These are phyloP conservation scores for Orbilia brochopaga DNA, from an alignment of 2,329 filamentous ascomycete species.

Conservation along the genomic window DNA sequence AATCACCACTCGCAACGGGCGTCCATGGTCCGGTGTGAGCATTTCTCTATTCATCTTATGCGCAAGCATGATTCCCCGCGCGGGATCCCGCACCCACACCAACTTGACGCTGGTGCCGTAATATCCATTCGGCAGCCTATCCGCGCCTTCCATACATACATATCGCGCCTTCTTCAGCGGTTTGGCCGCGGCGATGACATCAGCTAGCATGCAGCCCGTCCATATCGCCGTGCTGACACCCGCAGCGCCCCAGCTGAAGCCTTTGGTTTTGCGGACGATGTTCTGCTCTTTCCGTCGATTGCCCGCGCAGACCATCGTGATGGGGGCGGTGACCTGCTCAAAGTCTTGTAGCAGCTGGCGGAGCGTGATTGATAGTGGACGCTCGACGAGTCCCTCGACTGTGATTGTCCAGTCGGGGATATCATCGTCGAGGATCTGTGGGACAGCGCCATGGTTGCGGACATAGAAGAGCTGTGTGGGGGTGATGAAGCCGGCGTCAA, in stretches of 20 bases:
- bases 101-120: constrained; percentile 67
- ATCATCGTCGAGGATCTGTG: constrained; percentile 73
- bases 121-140: constrained; percentile 67
- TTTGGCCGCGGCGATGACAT: constrained; percentile 71
- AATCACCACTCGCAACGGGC: constrained; percentile 79
- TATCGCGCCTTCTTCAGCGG: constrained; percentile 74
- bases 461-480: constrained; percentile 90
- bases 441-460: constrained; percentile 85
- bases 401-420: constrained; percentile 81
- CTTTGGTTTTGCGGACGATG: constrained; percentile 84
- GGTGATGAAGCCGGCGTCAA: constrained; percentile 76
- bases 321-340: constrained; percentile 80
- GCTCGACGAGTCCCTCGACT: constrained; percentile 83
- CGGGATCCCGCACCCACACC: constrained; percentile 84
- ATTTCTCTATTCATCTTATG: constrained; percentile 88
- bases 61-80: constrained; percentile 82
- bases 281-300: constrained; percentile 95
- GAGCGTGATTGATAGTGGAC: constrained; percentile 74
- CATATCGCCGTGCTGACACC: constrained; percentile 86
- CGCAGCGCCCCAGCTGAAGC: constrained; percentile 91
- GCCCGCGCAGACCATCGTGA: constrained; percentile 89
- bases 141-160: constrained; percentile 89
- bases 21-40: constrained; percentile 82
- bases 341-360: constrained; percentile 74
- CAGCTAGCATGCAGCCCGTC: constrained; percentile 78